Evolutionary conservation across 129 eudicot genomes (phyloP), one percentile per base, ranked within the genome.

Genomic region (Sambucus nigra): DNA sequence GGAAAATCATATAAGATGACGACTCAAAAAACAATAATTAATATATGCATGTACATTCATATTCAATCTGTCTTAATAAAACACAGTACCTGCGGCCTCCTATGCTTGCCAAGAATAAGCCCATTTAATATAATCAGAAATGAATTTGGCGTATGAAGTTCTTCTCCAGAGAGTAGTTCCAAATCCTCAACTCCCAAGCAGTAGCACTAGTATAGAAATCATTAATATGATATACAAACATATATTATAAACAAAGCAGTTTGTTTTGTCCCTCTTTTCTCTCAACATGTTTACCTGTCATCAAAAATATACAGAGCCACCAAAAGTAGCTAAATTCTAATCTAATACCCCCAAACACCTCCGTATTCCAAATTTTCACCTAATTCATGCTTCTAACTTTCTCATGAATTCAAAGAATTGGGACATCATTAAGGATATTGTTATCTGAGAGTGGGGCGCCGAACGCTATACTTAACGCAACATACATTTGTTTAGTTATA

Each of bases 41-140:
- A 28, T 8, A 53, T 28, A 27, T 2, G 33, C 7, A 59, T 1
- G 38, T 31, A 35, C n/a, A n/a, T 12, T 31, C 7, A 19, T 32
- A 20, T 7, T 5, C 6, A 5, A 23, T n/a, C 25, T 57, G 21
- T 9, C 16, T 9, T 25, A 26, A 28, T n/a, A 0, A 13, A 26
- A 3, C 42, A 59, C 19, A 45, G 24, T 64, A 92, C 99, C 83
- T 82, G 76, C 21, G 99, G 94, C 38, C 69, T 73, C 64, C 73
- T 78, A 73, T 92, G 99, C 76, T 92, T 92, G 65, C 99, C 99
- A 49, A 92, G 87, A 57, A 92, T 86, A 46, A 77, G 75, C 38
- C 99, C 99, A 48, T 92, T 92, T 45, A 86, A 68, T 63, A 86
- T 72, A 65, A 92, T 69, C 45, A 92, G 80, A 78, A 60, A 80